Conservation (phyloP, 2,329 filamentous ascomycete genomes). For the Onygenales sp. region DNA sequence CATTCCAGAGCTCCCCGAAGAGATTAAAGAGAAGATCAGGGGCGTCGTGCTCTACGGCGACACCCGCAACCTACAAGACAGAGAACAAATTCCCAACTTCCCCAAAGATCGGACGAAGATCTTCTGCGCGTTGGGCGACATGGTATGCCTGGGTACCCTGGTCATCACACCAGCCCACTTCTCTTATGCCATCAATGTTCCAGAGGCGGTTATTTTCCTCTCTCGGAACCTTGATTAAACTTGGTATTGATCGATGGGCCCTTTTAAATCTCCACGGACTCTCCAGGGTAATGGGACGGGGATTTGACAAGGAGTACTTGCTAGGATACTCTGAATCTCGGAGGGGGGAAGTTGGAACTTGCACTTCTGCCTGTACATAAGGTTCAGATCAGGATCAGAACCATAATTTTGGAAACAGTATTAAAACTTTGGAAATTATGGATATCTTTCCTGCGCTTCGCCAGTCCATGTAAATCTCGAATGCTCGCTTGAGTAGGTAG, state of each 20-base stretch:
- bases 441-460: too few species aligned
- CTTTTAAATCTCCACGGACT: background rate
- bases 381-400: background rate
- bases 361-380: background rate
- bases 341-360: background rate
- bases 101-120: slow-evolving; percentile 16
- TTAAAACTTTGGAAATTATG: background rate
- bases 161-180: slow-evolving; percentile 17
- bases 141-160: slow-evolving; percentile 17
- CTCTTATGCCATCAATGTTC: slow-evolving; percentile 14
- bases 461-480: too few species aligned
- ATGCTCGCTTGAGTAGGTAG: too few species aligned
- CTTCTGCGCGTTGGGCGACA: slow-evolving; percentile 17
- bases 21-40: slow-evolving; percentile 22
- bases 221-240: slow-evolving; percentile 4
- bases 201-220: slow-evolving; percentile 14
- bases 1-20: slow-evolving; percentile 24
- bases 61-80: slow-evolving; percentile 28
- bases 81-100: slow-evolving; percentile 23
- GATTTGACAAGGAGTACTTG: background rate
- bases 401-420: background rate
- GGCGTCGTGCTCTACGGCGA: slow-evolving; percentile 37
- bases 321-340: background rate
- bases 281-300: background rate
- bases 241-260: background rate